Base-by-base conservation (phyloP, 306 rosid species). In the Fagus sylvatica region DNA sequence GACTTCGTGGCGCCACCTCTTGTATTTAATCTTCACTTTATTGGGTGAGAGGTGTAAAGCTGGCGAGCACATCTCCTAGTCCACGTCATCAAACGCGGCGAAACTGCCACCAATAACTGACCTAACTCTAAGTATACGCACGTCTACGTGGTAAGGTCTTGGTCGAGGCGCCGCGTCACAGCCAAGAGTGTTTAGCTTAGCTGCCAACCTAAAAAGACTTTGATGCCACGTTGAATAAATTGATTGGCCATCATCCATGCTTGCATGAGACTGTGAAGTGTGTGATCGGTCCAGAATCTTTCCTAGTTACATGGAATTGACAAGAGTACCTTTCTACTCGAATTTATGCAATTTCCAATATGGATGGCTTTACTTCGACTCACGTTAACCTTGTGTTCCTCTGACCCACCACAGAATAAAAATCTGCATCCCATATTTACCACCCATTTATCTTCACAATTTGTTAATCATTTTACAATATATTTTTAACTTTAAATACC, bases 51-150 rank as follows among this genome's bases (percentile, higher is more conserved):
- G 28, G 28, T 22, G 64, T 28, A 8, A 22, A 39, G 49, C 49
- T 66, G 49, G 49, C 71, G 37, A 7, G 3, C 46, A 7, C 48
- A 66, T 66, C 71, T 3, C 0, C 2, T 9, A 10, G 48, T 39
- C 49, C 71, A 66, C 71, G 32, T 66, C 71, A 39, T 39, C 16
- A 66, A 66, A 39, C 49, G 71, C 71, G 71, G 71, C 49, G 49
- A 66, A 8, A 8, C 65, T 1, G 65, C 36, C 13, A 10, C 4
- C 4, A 12, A 3, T 2, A 46, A 46, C 11, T 46, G 9, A 22
- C 28, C 28, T 22, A 22, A 22, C 28, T 22, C 28, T 22, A 22
- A 22, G 28, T 22, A 22, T 22, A 22, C 28, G 28, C 28, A 22
- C 28, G 28, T 22, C 28, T 22, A 22, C 51, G 51, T 10, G 51